A percentile compares a stretch with the other conserved stretches of the same genome.
Evolutionary conservation across 805 yeast genomes (phyloP).

Genomic region (Ogataea populi-albae): DNA sequence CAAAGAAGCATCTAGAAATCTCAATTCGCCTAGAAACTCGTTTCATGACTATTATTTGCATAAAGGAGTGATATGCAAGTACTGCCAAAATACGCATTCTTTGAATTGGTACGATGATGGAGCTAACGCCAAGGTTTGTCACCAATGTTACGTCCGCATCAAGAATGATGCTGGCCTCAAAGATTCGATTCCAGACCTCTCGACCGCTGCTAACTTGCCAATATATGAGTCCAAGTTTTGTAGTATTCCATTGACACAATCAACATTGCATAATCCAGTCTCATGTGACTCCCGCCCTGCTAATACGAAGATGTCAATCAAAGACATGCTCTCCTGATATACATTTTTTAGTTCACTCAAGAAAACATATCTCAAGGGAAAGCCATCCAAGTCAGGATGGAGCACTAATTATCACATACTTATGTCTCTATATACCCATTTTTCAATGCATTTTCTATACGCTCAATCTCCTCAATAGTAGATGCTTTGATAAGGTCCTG

Average conservation of each 20-base stretch:
- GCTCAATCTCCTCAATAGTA: constrained; percentile 70
- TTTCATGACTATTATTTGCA: neutral
- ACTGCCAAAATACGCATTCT: constrained; percentile 21
- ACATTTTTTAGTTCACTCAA: neutral
- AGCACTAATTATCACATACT: constrained; percentile 1
- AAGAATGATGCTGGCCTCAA: constrained; percentile 21
- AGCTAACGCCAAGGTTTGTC: constrained; percentile 17
- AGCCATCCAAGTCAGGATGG: neutral
- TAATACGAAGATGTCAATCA: constrained; percentile 18
- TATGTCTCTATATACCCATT: constrained; percentile 31
- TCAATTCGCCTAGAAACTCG: too few species aligned
- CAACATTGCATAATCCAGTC: too few species aligned
- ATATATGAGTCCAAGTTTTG: constrained; percentile 25
- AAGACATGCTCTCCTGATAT: constrained; percentile 19
- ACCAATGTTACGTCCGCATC: constrained; percentile 26
- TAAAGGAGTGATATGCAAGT: constrained; percentile 12
- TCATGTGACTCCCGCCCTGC: neutral
- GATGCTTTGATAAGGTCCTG: constrained; percentile 58
- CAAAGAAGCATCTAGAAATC: neutral
- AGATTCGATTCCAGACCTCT: constrained; percentile 26
- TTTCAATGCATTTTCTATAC: constrained; percentile 56
- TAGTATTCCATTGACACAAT: constrained; percentile 2
- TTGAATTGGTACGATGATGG: constrained; percentile 20
- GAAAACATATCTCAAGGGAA: neutral
- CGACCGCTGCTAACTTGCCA: constrained; percentile 6